A percentile compares a stretch with the other conserved stretches of the same genome.
Evolutionary conservation across 1,284 basidiomycete genomes (phyloP).

Genomic region (Malassezia equina): DNA sequence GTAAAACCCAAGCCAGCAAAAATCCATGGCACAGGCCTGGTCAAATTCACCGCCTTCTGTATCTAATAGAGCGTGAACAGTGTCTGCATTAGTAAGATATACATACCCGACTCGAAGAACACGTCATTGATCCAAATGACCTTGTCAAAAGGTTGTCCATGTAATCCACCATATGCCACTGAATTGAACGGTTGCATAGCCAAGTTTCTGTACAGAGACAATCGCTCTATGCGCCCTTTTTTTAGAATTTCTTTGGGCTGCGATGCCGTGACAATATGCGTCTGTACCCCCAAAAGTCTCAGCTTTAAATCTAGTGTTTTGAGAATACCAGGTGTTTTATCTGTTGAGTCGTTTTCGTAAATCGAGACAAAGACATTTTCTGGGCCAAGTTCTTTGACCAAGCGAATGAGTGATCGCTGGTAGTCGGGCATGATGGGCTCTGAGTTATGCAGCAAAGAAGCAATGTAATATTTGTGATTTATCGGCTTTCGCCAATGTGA

Average conservation of each 20-base stretch:
- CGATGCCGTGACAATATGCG: neutral
- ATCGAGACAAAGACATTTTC: conserved; percentile 56
- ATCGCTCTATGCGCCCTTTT: conserved; percentile 23
- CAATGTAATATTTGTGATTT: conserved; percentile 25
- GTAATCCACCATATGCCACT: conserved; percentile 5
- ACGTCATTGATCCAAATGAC: conserved; percentile 40
- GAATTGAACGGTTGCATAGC: conserved; percentile 30
- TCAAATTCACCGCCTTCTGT: conserved; percentile 54
- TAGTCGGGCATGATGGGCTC: conserved; percentile 29
- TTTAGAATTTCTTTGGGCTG: conserved; percentile 16
- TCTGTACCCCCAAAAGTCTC: conserved; percentile 1
- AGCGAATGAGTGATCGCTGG: conserved; percentile 16
- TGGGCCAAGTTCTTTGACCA: conserved; percentile 49
- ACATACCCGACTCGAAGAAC: conserved; percentile 18
- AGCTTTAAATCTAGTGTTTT: conserved; percentile 48
- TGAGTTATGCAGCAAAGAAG: conserved; percentile 34
- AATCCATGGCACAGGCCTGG: conserved; percentile 56
- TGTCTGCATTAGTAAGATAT: neutral
- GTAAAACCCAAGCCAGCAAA: conserved; percentile 52
- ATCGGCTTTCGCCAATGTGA: neutral
- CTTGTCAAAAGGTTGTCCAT: conserved; percentile 18
- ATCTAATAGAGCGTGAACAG: conserved; percentile 52
- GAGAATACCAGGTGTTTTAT: conserved; percentile 51
- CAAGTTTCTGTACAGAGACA: conserved; percentile 27
- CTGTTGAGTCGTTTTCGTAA: conserved; percentile 55